Base-by-base conservation (phyloP, 2,329 filamentous ascomycete species). In the Diaporthe vaccinii region DNA sequence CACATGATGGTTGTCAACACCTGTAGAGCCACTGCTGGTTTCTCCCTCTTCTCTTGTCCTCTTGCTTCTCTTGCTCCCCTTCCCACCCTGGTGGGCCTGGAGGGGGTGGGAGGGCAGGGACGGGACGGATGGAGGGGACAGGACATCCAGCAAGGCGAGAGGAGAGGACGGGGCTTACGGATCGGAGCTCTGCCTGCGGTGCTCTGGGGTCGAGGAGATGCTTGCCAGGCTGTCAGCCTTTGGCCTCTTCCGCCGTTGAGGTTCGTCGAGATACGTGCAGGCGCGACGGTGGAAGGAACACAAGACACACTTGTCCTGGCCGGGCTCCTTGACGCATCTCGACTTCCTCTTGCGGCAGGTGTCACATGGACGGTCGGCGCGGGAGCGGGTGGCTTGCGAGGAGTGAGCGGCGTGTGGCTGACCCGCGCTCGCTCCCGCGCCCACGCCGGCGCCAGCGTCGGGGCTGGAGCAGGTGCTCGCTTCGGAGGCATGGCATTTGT, bases 211-310 rank as follows among this genome's bases (percentile, higher is more conserved):
- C 44, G 44, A 51, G 61, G 71, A 61, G 49, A 76, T 62, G 55
- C 75, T 73, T 14, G 61, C 61, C n/a, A 65, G 77, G 55, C 75
- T 78, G 78, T 80, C 82, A 73, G 67, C 82, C 79, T 83, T 85
- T 84, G 85, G 86, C 80, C 87, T 87, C 81, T 87, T 87, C 78
- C 82, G 89, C 78, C 88, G 85, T 82, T 91, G 91, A 34, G 90
- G 89, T 78, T 87, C 89, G 80, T 91, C 88, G 46, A 92, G 85
- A 81, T 92, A 93, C 34, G 91, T 93, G 82, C 91, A 93, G 77
- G 91, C 89, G 80, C 92, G 90, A 81, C 90, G 90, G 83, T 93
- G 91, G 81, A 93, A 92, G 77, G 89, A 88, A 82, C 91, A 93
- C 75, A 93, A 84, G 67, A 92, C 90, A 80, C 91, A 93, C 78